phyloP scores from a whole-genome alignment of 1,139 yeast genomes.

The Saccharomyces hybrid region DNA sequence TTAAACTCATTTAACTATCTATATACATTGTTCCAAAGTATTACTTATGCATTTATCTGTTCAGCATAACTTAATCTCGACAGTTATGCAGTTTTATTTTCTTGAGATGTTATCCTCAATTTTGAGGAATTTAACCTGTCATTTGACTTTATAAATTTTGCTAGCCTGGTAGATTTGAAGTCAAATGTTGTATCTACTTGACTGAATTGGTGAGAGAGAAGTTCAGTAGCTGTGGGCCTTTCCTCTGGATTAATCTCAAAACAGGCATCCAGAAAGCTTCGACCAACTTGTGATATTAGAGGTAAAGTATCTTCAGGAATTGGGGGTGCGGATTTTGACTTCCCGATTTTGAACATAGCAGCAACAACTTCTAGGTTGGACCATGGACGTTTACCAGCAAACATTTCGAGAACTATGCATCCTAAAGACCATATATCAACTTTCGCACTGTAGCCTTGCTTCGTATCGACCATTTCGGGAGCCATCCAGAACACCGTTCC shows the following conservation, averaged over 20 bases:
- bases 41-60: not conserved
- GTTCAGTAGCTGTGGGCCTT: constrained; percentile 78
- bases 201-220: constrained; percentile 61
- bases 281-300: constrained; percentile 55
- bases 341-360: constrained; percentile 64
- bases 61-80: not conserved
- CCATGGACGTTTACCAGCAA: constrained; percentile 82
- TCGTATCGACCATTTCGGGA: constrained; percentile 88
- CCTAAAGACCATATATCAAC: constrained; percentile 92
- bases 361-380: constrained; percentile 71
- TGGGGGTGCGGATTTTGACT: constrained; percentile 84
- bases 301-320: constrained; percentile 79
- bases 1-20: not conserved
- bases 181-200: constrained; percentile 41
- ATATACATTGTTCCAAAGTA: not conserved
- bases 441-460: constrained; percentile 94
- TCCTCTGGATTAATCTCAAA: constrained; percentile 73
- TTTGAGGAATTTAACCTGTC: constrained; percentile 36
- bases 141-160: constrained; percentile 45
- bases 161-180: constrained; percentile 60
- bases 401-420: constrained; percentile 94
- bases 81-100: constrained; percentile 4
- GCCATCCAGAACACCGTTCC: constrained; percentile 99
- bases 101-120: constrained; percentile 26
- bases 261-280: constrained; percentile 65